Evolutionary conservation across 139 green algal species (phyloP), one percentile per base, ranked within the genome.

Genomic region (Chlamydomonas eustigma): DNA sequence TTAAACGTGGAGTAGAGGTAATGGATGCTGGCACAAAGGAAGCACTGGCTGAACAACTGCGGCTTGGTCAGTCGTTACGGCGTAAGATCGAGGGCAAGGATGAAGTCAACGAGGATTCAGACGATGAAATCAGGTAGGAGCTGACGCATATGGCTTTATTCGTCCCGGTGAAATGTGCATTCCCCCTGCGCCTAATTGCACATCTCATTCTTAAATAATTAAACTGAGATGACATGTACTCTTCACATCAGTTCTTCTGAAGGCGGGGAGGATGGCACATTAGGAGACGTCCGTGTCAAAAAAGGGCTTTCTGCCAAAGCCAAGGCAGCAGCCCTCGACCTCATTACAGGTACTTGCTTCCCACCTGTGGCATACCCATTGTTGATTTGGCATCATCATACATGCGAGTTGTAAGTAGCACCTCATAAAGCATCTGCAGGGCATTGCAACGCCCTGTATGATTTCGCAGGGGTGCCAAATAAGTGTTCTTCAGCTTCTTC

Each of bases 11-110:
- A 2, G 52, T 83, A 32, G 52, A 78, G 1, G 68, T 90, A 28
- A 74, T 88, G 37, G 91, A 96, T 50, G 81, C 81, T 1, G 84
- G 82, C 38, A 82, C 77, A n/a, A 78, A 78, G 58, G 1, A 72
- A 28, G 93, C 91, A 0, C 64, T 98, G 6, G 80, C 78, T 2
- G 94, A 97, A 80, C 95, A 98, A 87, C 88, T 97, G 74, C 83
- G 85, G 12, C 84, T 97, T 30, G 92, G 93, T 1, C 73, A 93
- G 76, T 81, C 90, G 83, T 89, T 99, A 31, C 84, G 86, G 39
- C 74, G 84, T 4, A 92, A 90, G 78, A 90, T 95, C 24, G 78
- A 92, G 71, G 78, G 84, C 2, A 58, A 34, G 28, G 24, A 37
- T 3, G 58, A 25, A 2, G 72, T 51, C 39, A 71, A 71, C n/a